Conservation (phyloP, 768 basidiomycete species). For the Suillus subaureus region DNA sequence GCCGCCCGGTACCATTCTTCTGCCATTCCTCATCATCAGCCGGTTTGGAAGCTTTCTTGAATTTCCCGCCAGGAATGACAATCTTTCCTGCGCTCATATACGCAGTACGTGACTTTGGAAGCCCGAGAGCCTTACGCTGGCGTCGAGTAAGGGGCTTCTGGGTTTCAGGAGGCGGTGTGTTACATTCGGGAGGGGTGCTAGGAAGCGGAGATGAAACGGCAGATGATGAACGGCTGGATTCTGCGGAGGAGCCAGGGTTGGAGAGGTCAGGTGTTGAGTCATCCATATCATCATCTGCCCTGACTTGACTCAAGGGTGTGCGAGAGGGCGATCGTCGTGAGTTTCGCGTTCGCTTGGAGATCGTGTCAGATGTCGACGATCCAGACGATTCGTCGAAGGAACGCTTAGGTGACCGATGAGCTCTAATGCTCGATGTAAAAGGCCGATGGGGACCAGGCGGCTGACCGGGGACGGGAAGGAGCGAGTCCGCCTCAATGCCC, state of each 20-base stretch:
- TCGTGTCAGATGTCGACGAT: conserved; percentile 38
- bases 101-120: conserved; percentile 56
- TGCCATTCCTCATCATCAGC: conserved; percentile 55
- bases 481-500: conserved; percentile 29
- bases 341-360: conserved; percentile 39
- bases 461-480: conserved; percentile 27
- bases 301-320: conserved; percentile 19
- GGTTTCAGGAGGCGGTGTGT: conserved; percentile 29
- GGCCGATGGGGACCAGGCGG: conserved; percentile 14
- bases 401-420: conserved; percentile 56
- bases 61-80: conserved; percentile 63
- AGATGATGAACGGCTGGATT: conserved; percentile 34
- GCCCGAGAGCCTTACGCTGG: conserved; percentile 67
- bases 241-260: conserved; percentile 33
- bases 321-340: conserved; percentile 25
- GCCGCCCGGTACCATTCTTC: conserved; percentile 67
- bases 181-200: conserved; percentile 29
- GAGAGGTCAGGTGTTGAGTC: conserved; percentile 47
- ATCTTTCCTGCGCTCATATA: conserved; percentile 55
- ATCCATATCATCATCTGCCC: conserved; percentile 32
- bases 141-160: conserved; percentile 59
- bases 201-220: conserved; percentile 39
- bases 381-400: conserved; percentile 60
- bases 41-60: conserved; percentile 32
- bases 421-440: conserved; percentile 28